Evolutionary conservation across 2,329 filamentous ascomycete genomes (phyloP).

Genomic region (Verticillium nubilum): DNA sequence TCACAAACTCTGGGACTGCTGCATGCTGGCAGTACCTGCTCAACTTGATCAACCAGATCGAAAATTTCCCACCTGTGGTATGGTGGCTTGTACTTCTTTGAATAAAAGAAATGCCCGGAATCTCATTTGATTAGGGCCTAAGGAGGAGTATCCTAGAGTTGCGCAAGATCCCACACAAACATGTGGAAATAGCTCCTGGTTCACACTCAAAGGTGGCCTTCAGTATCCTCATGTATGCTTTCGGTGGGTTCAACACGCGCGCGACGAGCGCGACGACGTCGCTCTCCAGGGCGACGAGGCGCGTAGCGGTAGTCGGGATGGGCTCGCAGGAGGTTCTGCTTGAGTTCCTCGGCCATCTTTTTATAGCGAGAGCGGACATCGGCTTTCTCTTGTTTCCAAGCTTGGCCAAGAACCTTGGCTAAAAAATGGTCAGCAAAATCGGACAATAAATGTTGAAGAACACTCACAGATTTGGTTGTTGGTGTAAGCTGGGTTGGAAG

Average conservation of each 20-base stretch:
- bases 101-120: no score
- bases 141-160: no score
- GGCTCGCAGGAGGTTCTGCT: conserved; percentile 19
- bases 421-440: not conserved
- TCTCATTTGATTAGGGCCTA: no score
- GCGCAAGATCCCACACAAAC: no score
- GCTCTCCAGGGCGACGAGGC: conserved; percentile 25
- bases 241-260: not conserved
- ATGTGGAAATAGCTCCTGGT: no score
- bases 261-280: conserved; percentile 6
- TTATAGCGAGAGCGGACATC: conserved; percentile 26
- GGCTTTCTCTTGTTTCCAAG: conserved; percentile 27
- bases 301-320: conserved; percentile 33
- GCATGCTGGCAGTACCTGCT: no score
- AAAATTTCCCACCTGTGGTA: no score
- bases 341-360: conserved; percentile 21
- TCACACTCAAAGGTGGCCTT: no score
- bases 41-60: no score
- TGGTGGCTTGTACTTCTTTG: no score
- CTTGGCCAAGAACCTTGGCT: conserved; percentile 29
- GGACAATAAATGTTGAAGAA: not conserved
- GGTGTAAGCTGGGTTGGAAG: conserved; percentile 17
- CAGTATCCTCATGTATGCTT: not conserved
- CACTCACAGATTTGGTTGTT: conserved; percentile 33
- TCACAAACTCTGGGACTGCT: no score